These are phyloP conservation scores for Auriscalpium orientale DNA, from an alignment of 768 basidiomycete species.

Conservation along the genomic window DNA sequence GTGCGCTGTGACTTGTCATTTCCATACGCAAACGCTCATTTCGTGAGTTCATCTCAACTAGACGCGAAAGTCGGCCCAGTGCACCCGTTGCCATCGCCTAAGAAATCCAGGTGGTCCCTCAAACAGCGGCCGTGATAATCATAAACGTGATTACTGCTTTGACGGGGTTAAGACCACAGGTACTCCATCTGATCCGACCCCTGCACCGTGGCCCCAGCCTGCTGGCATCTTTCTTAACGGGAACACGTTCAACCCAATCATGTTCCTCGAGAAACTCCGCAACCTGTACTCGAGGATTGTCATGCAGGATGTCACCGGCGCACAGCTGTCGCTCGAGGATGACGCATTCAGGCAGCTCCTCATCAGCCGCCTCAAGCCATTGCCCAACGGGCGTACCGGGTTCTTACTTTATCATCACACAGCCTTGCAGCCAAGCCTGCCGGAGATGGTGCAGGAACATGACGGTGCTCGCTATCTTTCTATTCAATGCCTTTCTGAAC, in stretches of 20 bases:
- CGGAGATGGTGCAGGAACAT: not conserved
- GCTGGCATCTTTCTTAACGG: not conserved
- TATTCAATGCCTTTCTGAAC: not conserved
- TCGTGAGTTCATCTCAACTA: no score
- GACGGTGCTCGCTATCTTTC: not conserved
- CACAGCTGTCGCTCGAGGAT: not conserved
- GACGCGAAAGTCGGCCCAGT: no score
- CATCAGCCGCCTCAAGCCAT: constrained; percentile 4
- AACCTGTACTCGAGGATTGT: not conserved
- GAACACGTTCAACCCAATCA: not conserved
- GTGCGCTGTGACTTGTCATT: no score
- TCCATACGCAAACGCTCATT: no score
- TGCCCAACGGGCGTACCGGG: not conserved
- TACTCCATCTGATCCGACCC: not conserved
- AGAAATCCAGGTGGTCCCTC: no score
- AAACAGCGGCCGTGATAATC: not conserved
- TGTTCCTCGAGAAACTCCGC: not conserved
- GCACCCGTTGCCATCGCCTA: no score
- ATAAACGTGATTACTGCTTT: not conserved
- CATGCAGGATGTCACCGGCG: not conserved
- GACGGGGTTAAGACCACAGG: not conserved
- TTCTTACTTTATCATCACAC: not conserved
- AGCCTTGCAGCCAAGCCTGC: not conserved
- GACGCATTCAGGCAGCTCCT: not conserved
- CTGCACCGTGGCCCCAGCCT: not conserved